Evolutionary conservation across 2,329 filamentous ascomycete species (phyloP).

Genomic region (Ambrosiella xylebori): DNA sequence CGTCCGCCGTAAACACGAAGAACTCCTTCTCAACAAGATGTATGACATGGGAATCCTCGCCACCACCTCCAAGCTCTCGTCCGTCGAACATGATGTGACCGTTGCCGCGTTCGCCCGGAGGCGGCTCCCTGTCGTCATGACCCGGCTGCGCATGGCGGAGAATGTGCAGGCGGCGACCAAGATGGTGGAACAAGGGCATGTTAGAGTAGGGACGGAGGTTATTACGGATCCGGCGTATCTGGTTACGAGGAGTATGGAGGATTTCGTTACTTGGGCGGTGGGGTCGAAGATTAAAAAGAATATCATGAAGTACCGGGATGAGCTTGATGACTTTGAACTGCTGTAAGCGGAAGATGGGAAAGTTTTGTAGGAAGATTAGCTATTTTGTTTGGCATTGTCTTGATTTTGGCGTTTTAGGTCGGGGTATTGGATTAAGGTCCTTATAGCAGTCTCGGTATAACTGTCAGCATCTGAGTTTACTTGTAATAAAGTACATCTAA

Average conservation of each 20-base stretch:
- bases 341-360: slow-evolving; percentile 32
- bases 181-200: slow-evolving; percentile 87
- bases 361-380: not conserved
- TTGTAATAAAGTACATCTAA: too few species aligned
- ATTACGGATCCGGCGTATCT: slow-evolving; percentile 80
- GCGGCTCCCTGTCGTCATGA: slow-evolving; percentile 80
- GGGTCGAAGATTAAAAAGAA: slow-evolving; percentile 95
- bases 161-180: slow-evolving; percentile 69
- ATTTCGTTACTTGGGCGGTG: slow-evolving; percentile 92
- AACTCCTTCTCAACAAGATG: slow-evolving; percentile 75
- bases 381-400: not conserved
- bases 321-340: slow-evolving; percentile 90
- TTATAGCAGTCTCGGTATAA: too few species aligned
- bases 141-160: slow-evolving; percentile 77
- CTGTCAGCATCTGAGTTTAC: too few species aligned
- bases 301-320: slow-evolving; percentile 86
- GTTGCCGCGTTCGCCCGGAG: slow-evolving; percentile 78
- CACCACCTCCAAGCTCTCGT: slow-evolving; percentile 57
- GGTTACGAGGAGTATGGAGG: slow-evolving; percentile 78
- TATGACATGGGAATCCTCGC: slow-evolving; percentile 80
- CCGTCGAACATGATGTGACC: slow-evolving; percentile 75
- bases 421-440: too few species aligned
- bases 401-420: not conserved
- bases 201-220: slow-evolving; percentile 77
- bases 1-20: slow-evolving; percentile 68